Percentiles rank a stretch among this genome's conserved stretches.
Evolutionary conservation across 2,329 filamentous ascomycete species (phyloP).

Genomic region (Blastomyces gilchristii): DNA sequence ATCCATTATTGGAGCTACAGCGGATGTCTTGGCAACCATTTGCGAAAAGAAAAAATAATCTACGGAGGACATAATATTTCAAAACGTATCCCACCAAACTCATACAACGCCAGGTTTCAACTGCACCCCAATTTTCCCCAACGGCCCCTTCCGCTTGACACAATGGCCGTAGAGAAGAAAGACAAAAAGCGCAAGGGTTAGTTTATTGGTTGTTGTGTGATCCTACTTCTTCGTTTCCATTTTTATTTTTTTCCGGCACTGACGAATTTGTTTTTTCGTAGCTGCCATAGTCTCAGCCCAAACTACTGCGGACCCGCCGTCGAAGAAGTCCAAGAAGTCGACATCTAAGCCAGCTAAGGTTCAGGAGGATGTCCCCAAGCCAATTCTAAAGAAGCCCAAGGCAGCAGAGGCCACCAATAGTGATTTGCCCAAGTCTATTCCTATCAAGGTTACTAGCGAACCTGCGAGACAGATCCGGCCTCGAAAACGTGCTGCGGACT

Average conservation of each 20-base stretch:
- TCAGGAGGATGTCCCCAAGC: conserved; percentile 24
- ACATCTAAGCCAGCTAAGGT: conserved; percentile 25
- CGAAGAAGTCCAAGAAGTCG: conserved; percentile 51
- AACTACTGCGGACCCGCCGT: conserved; percentile 38
- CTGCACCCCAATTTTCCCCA: conserved; percentile 11
- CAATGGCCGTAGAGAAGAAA: conserved; percentile 46
- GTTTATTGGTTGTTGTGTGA: conserved; percentile 8
- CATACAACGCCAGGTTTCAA: conserved; percentile 25
- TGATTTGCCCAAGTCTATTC: conserved; percentile 14
- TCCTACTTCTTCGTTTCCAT: conserved; percentile 8
- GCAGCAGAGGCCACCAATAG: conserved; percentile 18
- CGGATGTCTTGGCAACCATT: conserved; percentile 8
- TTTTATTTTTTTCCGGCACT: conserved; percentile 7
- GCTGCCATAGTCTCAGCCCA: conserved; percentile 28
- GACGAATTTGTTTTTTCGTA: conserved; percentile 12
- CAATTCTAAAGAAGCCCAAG: conserved; percentile 27
- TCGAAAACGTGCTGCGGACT: conserved; percentile 41
- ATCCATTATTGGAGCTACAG: neutral
- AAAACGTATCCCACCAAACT: neutral
- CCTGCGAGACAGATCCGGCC: conserved; percentile 31
- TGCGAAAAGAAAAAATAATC: conserved; percentile 2
- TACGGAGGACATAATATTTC: neutral
- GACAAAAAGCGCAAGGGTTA: conserved; percentile 48
- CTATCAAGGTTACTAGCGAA: conserved; percentile 27
- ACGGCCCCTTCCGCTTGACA: neutral